Evolutionary conservation across 139 green algal species (phyloP).

Genomic region (Pseudopediastrum boryanum): DNA sequence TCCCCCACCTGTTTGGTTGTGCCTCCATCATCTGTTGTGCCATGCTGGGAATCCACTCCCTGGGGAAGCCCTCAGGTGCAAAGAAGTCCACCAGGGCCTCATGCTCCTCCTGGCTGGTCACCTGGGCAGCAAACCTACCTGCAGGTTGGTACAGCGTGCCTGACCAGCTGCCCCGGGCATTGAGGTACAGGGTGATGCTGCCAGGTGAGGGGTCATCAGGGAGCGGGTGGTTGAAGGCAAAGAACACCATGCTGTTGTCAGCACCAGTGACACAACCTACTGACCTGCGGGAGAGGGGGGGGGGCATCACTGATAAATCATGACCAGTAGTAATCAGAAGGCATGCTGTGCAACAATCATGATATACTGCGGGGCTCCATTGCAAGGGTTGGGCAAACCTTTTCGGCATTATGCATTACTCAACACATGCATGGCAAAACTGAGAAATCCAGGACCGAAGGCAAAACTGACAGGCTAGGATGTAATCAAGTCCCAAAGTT

Average conservation of each 20-base stretch:
- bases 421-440: too few relatives aligned
- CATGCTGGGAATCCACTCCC: slow-evolving; percentile 14
- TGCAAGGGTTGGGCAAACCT: too few relatives aligned
- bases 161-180: slow-evolving; percentile 5
- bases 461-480: too few relatives aligned
- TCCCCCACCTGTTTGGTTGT: slow-evolving; percentile 10
- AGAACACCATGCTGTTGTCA: slow-evolving; percentile 11
- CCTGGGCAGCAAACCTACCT: background rate
- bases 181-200: slow-evolving; percentile 36
- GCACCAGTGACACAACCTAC: too few relatives aligned
- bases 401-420: too few relatives aligned
- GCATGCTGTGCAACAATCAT: too few relatives aligned
- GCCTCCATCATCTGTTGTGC: slow-evolving; percentile 26
- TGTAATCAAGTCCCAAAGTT: too few relatives aligned
- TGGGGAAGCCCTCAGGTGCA: slow-evolving; percentile 4
- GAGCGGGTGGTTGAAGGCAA: slow-evolving; percentile 36
- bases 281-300: too few relatives aligned
- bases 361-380: too few relatives aligned
- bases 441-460: too few relatives aligned
- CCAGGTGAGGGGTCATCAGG: slow-evolving; percentile 25
- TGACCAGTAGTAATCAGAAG: too few relatives aligned
- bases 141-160: slow-evolving; percentile 28
- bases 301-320: too few relatives aligned
- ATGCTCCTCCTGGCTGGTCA: background rate
- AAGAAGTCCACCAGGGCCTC: background rate